Evolutionary conservation across 2,329 filamentous ascomycete species (phyloP), one percentile per base, ranked within the genome.

Genomic region (Sporothrix mexicana): DNA sequence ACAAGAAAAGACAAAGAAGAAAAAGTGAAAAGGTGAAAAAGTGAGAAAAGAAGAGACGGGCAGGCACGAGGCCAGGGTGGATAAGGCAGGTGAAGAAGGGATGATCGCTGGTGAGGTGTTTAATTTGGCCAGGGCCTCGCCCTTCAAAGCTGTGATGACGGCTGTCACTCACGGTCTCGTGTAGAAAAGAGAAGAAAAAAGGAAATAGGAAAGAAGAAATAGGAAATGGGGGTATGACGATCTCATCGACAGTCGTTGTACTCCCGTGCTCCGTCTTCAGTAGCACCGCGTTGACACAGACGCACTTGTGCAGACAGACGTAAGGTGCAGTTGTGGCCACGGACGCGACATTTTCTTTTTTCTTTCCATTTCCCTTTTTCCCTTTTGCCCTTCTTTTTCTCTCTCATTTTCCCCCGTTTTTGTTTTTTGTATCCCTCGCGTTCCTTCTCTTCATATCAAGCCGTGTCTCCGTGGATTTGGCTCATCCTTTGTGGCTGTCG

Each of bases 361-460:
- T 13, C 3, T 15, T n/a, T n/a, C n/a, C n/a, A n/a, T n/a, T n/a
- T n/a, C 30, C 13, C 20, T 20, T 20, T n/a, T 36, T 20, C 10
- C 10, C 8, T 8, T 23, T 64, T 66, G 10, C 43, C 61, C 9
- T 20, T 15, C 47, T 17, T 12, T 43, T n/a, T 47, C 36, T 25
- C 61, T 20, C 10, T 8, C 45, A 41, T 41, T 41, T 64, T 64
- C 41, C 62, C 17, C 30, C 30, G 7, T n/a, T 47, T 64, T 41
- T 36, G 41, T 15, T 20, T 13, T 64, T 17, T 12, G 20, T n/a
- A 7, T 47, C 61, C 17, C 61, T 41, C 10, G 8, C 47, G 61
- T 43, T 43, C 47, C 47, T 20, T 45, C 10, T 51, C 30, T 67
- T 51, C 64, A 67, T 51, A 36, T 67, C 64, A n/a, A 67, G 64